Base-by-base conservation (phyloP, 805 yeast species). In the Hemisphaericaspora nanyangensis region DNA sequence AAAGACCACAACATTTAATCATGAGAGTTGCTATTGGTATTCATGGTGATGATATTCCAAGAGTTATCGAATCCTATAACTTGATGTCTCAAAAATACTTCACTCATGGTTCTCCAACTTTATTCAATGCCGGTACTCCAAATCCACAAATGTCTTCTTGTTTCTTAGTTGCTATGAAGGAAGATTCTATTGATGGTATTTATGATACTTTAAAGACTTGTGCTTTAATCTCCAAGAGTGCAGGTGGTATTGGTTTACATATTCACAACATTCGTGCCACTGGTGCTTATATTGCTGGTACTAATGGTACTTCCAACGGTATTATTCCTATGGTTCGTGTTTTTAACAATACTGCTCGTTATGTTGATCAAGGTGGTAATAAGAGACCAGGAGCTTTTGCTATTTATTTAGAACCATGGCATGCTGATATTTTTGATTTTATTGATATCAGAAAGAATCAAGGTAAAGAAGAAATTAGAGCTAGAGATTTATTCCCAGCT, bases 311-410 rank as follows among this genome's bases (percentile, higher is more conserved):
- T 22, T 77, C 82, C 29, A 77, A 75, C 53, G 82, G 82, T 46
- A 69, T 77, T 37, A 74, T 77, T 45, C 82, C 82, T 29, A 77
- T 77, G 82, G 70, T 77, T 30, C 68, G 81, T 54, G 82, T 77
- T 18, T 77, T 77, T 63, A 77, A 77, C 60, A 76, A 75, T 55
- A 76, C 82, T 29, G 82, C 82, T 27, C 68, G 81, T 55, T 77
- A 77, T 51, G 82, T 77, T 31, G 82, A 77, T 52, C 82, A 77
- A 59, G 82, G 82, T 55, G 82, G 82, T 49, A 77, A 77, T 60
- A 77, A 77, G 61, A 64, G 82, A 58, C 82, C 82, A 12, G 82
- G 82, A 53, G 82, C 82, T 11, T 75, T 77, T 57, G 82, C 82
- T 16, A 58, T 77, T 38, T 77, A 77, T 57, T 55, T 76, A 37